phyloP scores from a whole-genome alignment of 148 eudicot species.

The Linanthus parryae region DNA sequence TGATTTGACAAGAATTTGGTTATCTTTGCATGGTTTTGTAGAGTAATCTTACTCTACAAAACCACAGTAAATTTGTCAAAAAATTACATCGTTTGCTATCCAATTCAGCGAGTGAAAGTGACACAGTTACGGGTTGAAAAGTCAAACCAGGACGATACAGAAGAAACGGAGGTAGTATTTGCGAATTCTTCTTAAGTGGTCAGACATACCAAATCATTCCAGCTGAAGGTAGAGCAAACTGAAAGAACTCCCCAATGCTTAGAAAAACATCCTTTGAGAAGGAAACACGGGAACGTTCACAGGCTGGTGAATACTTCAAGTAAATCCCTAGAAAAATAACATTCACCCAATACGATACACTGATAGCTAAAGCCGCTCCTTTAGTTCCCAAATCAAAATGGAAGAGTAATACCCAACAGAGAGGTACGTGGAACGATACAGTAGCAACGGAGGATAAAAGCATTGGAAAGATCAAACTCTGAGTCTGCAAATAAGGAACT shows the following conservation, averaged over 20 bases:
- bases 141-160: no score
- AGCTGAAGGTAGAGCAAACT: conserved; percentile 39
- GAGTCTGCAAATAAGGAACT: conserved; percentile 33
- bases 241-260: conserved; percentile 27
- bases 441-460: conserved; percentile 18
- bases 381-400: conserved; percentile 21
- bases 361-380: conserved; percentile 35
- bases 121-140: no score
- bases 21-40: no score
- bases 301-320: conserved; percentile 31
- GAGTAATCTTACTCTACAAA: conserved; percentile 1
- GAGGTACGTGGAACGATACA: conserved; percentile 20
- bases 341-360: conserved; percentile 33
- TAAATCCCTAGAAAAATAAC: conserved; percentile 28
- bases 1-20: no score
- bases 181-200: background rate
- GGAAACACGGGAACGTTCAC: conserved; percentile 27
- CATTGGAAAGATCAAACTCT: conserved; percentile 35
- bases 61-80: background rate
- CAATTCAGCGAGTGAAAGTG: no score
- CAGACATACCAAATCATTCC: conserved; percentile 41
- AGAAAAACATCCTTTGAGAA: conserved; percentile 22
- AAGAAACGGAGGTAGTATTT: no score
- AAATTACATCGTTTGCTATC: no score
- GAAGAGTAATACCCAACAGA: conserved; percentile 34